Conservation (phyloP, 768 basidiomycete genomes). For the Russula olivacea region DNA sequence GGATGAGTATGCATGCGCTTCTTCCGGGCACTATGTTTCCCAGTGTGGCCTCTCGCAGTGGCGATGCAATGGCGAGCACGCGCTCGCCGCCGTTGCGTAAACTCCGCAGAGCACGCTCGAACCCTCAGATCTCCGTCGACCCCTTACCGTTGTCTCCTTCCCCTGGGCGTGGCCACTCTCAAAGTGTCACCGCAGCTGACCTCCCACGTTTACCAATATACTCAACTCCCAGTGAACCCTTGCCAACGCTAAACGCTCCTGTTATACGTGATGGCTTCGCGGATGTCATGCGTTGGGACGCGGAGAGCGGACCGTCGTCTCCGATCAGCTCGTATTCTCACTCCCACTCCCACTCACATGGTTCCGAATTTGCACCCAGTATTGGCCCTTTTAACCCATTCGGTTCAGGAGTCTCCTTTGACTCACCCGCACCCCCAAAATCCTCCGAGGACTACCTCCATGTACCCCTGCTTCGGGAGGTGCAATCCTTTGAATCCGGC, state of each 20-base stretch:
- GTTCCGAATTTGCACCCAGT: slow-evolving; percentile 9
- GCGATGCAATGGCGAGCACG: slow-evolving; percentile 19
- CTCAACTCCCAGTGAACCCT: slow-evolving; percentile 1
- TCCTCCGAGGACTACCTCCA: slow-evolving; percentile 36
- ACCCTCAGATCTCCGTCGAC: slow-evolving; percentile 46
- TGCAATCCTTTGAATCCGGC: slow-evolving; percentile 85
- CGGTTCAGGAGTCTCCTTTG: slow-evolving; percentile 56
- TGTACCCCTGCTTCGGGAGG: slow-evolving; percentile 58
- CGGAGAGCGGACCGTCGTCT: slow-evolving; percentile 33
- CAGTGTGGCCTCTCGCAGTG: slow-evolving; percentile 28
- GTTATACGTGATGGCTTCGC: slow-evolving; percentile 50
- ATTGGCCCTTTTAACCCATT: slow-evolving; percentile 50
- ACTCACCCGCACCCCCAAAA: slow-evolving; percentile 51
- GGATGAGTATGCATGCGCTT: slow-evolving; percentile 63
- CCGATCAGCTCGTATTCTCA: slow-evolving; percentile 35
- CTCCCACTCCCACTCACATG: slow-evolving; percentile 5
- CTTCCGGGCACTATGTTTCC: slow-evolving; percentile 47
- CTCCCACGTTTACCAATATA: slow-evolving; percentile 39
- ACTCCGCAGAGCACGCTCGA: slow-evolving; percentile 69
- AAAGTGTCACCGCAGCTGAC: slow-evolving; percentile 72
- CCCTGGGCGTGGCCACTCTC: slow-evolving; percentile 62
- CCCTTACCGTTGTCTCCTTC: slow-evolving; percentile 27
- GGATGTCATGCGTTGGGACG: slow-evolving; percentile 58
- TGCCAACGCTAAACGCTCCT: slow-evolving; percentile 26
- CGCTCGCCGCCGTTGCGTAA: slow-evolving; percentile 43